A percentile compares a stretch with the other conserved stretches of the same genome.
Evolutionary conservation across 2,329 filamentous ascomycete genomes (phyloP).

Genomic region (Elsinoe batatas): DNA sequence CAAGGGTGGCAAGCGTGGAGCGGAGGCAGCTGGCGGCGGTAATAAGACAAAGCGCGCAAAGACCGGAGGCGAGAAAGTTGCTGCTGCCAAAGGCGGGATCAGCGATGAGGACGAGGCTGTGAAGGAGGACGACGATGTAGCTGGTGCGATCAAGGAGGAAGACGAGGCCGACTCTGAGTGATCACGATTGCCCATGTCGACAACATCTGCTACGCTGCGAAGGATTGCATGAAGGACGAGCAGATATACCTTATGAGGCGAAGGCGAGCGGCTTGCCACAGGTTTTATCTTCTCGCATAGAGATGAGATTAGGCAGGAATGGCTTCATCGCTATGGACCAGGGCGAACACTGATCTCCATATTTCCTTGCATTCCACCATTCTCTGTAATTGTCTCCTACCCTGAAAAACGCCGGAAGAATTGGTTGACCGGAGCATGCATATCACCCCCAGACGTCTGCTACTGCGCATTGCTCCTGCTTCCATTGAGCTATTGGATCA

Average conservation of each 20-base stretch:
- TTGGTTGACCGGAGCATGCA: no score
- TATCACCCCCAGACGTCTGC: no score
- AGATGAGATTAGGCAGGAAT: no score
- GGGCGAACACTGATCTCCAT: no score
- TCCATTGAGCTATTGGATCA: no score
- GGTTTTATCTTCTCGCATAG: no score
- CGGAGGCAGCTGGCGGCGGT: not conserved
- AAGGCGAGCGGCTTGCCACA: no score
- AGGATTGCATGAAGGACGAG: slow-evolving; percentile 8
- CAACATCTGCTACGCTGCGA: not conserved
- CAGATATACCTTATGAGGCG: not conserved
- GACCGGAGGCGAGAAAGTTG: not conserved
- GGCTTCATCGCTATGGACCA: no score
- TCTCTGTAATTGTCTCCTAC: no score
- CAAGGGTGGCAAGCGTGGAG: slow-evolving; percentile 1
- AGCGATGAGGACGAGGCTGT: not conserved
- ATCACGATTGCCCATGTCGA: not conserved
- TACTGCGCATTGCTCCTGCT: no score
- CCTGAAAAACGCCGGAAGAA: no score
- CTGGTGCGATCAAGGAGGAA: not conserved
- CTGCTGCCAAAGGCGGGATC: not conserved
- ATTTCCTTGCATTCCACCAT: no score
- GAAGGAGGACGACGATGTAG: not conserved
- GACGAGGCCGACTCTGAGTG: not conserved
- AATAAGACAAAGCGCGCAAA: slow-evolving; percentile 1